phyloP scores from a whole-genome alignment of 108 stramenopile genomes.

The Bacterosira constricta region DNA sequence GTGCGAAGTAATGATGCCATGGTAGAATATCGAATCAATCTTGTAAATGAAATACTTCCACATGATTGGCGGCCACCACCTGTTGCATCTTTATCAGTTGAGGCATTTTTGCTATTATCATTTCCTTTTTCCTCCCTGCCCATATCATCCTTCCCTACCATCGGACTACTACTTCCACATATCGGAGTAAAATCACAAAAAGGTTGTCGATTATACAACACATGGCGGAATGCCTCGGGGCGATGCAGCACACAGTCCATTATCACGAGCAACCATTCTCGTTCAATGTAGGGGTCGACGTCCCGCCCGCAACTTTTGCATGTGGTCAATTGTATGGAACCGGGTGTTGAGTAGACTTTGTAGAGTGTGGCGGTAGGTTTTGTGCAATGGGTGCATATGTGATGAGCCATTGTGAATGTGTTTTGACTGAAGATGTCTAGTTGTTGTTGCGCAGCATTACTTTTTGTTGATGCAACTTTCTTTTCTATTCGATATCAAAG shows the following conservation, averaged over 20 bases:
- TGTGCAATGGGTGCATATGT: conserved; percentile 39
- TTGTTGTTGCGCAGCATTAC: background rate
- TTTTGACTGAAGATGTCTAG: background rate
- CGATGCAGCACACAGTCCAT: conserved; percentile 68
- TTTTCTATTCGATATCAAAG: too few relatives aligned
- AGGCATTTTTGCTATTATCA: background rate
- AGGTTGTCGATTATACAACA: conserved; percentile 53
- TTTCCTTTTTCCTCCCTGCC: background rate
- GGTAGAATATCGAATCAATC: background rate
- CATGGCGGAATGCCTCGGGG: conserved; percentile 65
- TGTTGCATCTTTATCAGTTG: background rate
- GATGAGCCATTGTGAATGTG: background rate
- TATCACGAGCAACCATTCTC: conserved; percentile 62
- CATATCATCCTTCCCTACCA: background rate
- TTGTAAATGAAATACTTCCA: background rate
- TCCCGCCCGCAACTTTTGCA: conserved; percentile 18
- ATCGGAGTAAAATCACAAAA: conserved; percentile 10
- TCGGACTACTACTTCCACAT: too few relatives aligned
- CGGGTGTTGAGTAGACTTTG: conserved; percentile 36
- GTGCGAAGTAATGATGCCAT: background rate
- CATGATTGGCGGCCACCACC: background rate
- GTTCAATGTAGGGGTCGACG: conserved; percentile 77
- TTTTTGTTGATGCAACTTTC: too few relatives aligned
- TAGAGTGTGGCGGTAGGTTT: conserved; percentile 31
- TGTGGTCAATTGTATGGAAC: conserved; percentile 35